Conservation (phyloP, 1,284 basidiomycete genomes). For the Vanrija humicola region DNA sequence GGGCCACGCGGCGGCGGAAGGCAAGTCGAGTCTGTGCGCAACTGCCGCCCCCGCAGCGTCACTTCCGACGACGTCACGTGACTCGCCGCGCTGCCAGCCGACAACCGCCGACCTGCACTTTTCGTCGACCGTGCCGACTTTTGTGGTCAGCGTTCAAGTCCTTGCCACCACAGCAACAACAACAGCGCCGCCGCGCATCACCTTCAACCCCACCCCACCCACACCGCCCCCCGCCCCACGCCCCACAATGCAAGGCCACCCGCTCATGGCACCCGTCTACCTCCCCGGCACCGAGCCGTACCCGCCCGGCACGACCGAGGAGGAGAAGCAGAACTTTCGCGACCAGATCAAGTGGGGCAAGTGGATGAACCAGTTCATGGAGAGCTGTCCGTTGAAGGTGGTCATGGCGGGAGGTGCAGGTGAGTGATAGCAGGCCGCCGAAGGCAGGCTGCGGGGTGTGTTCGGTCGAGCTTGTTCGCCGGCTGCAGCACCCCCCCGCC, state of each 20-base stretch:
- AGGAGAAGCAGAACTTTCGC: slow-evolving; percentile 64
- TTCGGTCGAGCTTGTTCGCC: too few relatives aligned
- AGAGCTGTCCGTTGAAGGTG: slow-evolving; percentile 80
- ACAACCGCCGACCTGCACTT: too few relatives aligned
- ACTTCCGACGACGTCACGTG: too few relatives aligned
- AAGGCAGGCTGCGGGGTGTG: too few relatives aligned
- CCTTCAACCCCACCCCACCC: too few relatives aligned
- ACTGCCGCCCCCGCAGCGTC: too few relatives aligned
- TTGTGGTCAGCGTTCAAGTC: too few relatives aligned
- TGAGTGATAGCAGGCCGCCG: slow-evolving; percentile 48
- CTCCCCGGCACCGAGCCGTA: slow-evolving; percentile 55
- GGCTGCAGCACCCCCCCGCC: too few relatives aligned
- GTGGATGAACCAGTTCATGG: slow-evolving; percentile 66
- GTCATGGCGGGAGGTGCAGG: slow-evolving; percentile 72
- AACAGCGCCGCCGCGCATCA: not conserved
- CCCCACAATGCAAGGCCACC: slow-evolving; percentile 2
- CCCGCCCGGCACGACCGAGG: slow-evolving; percentile 74
- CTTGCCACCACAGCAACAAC: not conserved
- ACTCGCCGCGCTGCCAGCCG: too few relatives aligned
- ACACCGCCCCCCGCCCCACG: not conserved
- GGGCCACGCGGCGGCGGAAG: too few relatives aligned
- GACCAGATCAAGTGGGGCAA: slow-evolving; percentile 72
- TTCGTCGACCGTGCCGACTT: too few relatives aligned
- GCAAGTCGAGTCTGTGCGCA: too few relatives aligned
- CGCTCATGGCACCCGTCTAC: slow-evolving; percentile 44